phyloP scores from a whole-genome alignment of 768 basidiomycete genomes.

The Hericium coralloides region DNA sequence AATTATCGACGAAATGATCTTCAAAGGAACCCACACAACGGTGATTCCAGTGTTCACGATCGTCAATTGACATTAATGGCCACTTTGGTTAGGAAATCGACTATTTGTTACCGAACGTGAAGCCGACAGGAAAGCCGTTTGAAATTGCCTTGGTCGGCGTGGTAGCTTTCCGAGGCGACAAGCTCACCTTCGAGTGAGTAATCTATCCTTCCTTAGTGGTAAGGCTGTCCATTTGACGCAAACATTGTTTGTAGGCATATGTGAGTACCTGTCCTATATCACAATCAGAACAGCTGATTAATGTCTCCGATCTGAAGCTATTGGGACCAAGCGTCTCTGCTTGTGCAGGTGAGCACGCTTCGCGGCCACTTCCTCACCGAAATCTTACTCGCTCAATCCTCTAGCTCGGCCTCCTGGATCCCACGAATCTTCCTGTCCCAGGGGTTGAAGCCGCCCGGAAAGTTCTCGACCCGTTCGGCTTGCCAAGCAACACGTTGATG shows the following conservation, averaged over 20 bases:
- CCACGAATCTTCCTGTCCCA: slow-evolving; percentile 25
- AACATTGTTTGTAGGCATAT: slow-evolving; percentile 18
- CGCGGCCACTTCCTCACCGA: not conserved
- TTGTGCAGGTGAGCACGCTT: slow-evolving; percentile 27
- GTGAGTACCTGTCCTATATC: slow-evolving; percentile 11
- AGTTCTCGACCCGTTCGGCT: slow-evolving; percentile 32
- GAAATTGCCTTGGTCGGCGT: slow-evolving; percentile 36
- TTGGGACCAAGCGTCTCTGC: slow-evolving; percentile 41
- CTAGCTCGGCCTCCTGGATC: slow-evolving; percentile 28
- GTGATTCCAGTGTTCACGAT: slow-evolving; percentile 12
- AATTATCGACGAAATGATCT: slow-evolving; percentile 40
- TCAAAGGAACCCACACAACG: slow-evolving; percentile 31
- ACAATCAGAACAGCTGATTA: not conserved
- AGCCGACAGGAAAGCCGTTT: slow-evolving; percentile 28
- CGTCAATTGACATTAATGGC: not conserved
- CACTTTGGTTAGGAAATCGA: slow-evolving; percentile 28
- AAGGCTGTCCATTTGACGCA: not conserved
- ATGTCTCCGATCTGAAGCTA: slow-evolving; percentile 20
- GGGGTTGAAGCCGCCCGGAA: slow-evolving; percentile 33
- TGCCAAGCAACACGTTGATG: slow-evolving; percentile 31
- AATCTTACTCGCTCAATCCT: not conserved
- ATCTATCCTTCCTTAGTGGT: not conserved
- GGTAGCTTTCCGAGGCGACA: slow-evolving; percentile 40
- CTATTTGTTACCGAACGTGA: slow-evolving; percentile 26
- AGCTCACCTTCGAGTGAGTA: slow-evolving; percentile 38